Base-by-base conservation (phyloP, 306 rosid species). In the Cucurbita argyrosperma region DNA sequence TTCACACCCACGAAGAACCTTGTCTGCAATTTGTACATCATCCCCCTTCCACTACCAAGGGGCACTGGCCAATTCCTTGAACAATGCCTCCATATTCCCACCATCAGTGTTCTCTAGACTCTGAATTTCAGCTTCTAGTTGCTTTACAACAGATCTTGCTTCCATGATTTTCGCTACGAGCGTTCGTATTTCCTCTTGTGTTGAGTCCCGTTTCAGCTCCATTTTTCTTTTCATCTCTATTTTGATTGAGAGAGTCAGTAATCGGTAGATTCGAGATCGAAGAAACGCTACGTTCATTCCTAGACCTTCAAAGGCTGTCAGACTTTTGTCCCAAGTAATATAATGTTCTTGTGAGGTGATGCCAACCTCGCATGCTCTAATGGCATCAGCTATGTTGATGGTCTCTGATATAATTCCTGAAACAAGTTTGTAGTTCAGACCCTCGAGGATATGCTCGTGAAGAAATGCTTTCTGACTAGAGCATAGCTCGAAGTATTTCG, bases 231-330 rank as follows among this genome's bases (percentile, higher is more conserved):
- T 73, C 69, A 74, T 80, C 72, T 49, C 64, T 19, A 75, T 74
- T 71, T 76, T 76, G 16, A 59, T 50, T 70, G 82, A 79, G 59
- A 85, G 57, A 35, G 51, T 37, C 38, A 58, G 15, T 30, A 89
- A 90, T 64, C 46, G 68, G 19, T 71, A 52, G 13, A 85, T 80
- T 76, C 90, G 87, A 70, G 43, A 30, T 30, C 63, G 76, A 63
- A 89, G 76, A 77, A 89, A 87, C 1, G 79, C 59, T 4, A 85
- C 77, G 6, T 84, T 82, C 92, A 89, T 85, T n/a, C 90, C 92
- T 63, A 85, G 45, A 52, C 16, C 74, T 69, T 83, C 85, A 18
- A 86, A 84, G 52, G 83, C 83, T 15, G 71, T 74, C 77, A 87
- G 47, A 38, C 88, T 86, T 78, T 57, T 78, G 49, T 76, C 78